A percentile compares a stretch with the other conserved stretches of the same genome.
Conservation (phyloP, 805 yeast species). For the Zygosaccharomyces siamensis region DNA sequence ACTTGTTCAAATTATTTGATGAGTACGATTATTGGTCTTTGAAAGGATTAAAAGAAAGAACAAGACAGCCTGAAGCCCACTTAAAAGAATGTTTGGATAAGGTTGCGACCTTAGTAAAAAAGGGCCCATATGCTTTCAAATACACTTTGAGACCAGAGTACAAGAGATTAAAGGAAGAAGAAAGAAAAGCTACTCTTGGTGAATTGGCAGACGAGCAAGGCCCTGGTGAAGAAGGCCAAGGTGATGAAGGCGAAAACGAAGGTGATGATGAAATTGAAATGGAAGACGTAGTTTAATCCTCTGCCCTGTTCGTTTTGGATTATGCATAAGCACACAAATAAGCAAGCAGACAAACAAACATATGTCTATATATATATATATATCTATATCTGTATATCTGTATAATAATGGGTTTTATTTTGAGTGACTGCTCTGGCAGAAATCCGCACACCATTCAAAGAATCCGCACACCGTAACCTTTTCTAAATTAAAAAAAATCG, state of each 20-base stretch:
- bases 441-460: not conserved
- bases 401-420: not conserved
- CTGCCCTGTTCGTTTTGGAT: not conserved
- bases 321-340: not conserved
- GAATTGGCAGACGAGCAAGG: conserved; percentile 38
- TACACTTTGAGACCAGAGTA: conserved; percentile 88
- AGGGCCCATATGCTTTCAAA: conserved; percentile 93
- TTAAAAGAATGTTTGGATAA: conserved; percentile 85
- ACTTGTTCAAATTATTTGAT: conserved; percentile 83
- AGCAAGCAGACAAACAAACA: too few species aligned
- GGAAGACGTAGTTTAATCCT: conserved; percentile 59
- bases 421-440: not conserved
- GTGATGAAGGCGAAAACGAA: conserved; percentile 40
- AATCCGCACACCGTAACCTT: not conserved
- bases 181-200: conserved; percentile 62
- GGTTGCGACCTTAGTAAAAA: conserved; percentile 83
- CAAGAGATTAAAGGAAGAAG: conserved; percentile 70
- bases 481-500: not conserved
- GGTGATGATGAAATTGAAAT: conserved; percentile 64
- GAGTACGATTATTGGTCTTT: conserved; percentile 96
- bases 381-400: not conserved
- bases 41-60: conserved; percentile 88
- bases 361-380: not conserved
- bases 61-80: conserved; percentile 92
- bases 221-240: conserved; percentile 9